phyloP scores from a whole-genome alignment of 2,329 filamentous ascomycete genomes.

The Pezicula radicicola region DNA sequence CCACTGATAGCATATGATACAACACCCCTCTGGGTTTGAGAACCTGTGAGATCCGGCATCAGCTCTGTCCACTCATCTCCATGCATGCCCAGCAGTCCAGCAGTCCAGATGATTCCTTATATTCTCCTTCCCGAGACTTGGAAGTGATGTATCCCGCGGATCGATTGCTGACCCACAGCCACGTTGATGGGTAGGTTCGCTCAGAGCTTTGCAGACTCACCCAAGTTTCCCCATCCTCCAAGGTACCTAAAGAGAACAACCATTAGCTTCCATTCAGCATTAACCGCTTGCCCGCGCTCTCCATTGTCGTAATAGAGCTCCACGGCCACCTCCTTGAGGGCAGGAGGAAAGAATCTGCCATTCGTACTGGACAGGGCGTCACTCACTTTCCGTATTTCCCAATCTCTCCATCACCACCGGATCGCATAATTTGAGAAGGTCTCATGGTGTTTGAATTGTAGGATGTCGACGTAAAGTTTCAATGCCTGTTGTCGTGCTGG shows the following conservation, averaged over 20 bases:
- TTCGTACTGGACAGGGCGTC: background rate
- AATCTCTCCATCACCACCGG: slow-evolving; percentile 26
- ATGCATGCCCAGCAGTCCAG: background rate
- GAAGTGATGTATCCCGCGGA: background rate
- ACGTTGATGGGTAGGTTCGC: background rate
- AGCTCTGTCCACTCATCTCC: slow-evolving; percentile 4
- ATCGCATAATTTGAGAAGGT: slow-evolving; percentile 28
- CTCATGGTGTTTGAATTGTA: slow-evolving; percentile 26
- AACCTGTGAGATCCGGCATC: slow-evolving; percentile 40
- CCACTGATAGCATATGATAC: slow-evolving; percentile 72
- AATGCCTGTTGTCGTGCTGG: slow-evolving; percentile 15
- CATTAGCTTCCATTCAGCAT: slow-evolving; percentile 17
- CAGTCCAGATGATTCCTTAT: background rate
- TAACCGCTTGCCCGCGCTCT: background rate
- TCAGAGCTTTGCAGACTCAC: slow-evolving; percentile 23
- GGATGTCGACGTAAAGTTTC: slow-evolving; percentile 12
- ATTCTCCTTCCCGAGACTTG: background rate
- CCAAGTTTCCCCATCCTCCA: slow-evolving; percentile 29
- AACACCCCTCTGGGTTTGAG: slow-evolving; percentile 60
- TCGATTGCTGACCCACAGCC: background rate
- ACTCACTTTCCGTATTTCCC: slow-evolving; percentile 34
- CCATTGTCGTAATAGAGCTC: slow-evolving; percentile 7
- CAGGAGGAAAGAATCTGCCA: slow-evolving; percentile 9
- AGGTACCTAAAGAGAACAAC: slow-evolving; percentile 21
- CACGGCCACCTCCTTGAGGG: slow-evolving; percentile 1